Percentiles rank a stretch among this genome's conserved stretches.
Conservation (phyloP, 2,329 filamentous ascomycete species). For the Ophiosphaerella narmari region DNA sequence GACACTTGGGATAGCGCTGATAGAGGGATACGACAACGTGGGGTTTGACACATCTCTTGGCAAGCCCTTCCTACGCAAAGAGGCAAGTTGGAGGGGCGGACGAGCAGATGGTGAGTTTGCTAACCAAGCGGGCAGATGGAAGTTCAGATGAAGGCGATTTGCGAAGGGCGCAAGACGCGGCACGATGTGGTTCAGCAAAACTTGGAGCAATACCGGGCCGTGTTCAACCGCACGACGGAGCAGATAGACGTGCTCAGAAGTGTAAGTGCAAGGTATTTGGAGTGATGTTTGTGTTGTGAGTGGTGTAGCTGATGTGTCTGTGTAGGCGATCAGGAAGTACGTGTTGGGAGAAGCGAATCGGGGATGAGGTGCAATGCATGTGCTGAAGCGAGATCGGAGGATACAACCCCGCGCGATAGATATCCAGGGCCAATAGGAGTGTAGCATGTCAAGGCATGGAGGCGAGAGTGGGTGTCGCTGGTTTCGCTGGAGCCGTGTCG, state of each 20-base stretch:
- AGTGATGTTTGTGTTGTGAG: slow-evolving; percentile 14
- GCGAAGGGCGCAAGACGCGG: slow-evolving; percentile 79
- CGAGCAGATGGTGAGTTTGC: slow-evolving; percentile 1
- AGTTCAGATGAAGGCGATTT: slow-evolving; percentile 93
- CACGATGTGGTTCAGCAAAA: slow-evolving; percentile 79
- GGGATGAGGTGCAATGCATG: slow-evolving; percentile 25
- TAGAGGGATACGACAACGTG: slow-evolving; percentile 93
- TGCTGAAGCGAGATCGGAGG: slow-evolving; percentile 35
- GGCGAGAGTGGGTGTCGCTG: slow-evolving; percentile 12
- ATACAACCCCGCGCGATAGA: slow-evolving; percentile 34
- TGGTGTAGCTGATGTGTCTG: slow-evolving; percentile 16
- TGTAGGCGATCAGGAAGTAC: slow-evolving; percentile 48
- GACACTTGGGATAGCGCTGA: slow-evolving; percentile 84
- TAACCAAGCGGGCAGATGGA: slow-evolving; percentile 68
- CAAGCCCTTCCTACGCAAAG: slow-evolving; percentile 94
- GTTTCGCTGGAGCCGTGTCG: slow-evolving; percentile 21
- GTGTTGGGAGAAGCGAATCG: slow-evolving; percentile 44
- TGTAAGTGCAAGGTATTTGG: slow-evolving; percentile 43
- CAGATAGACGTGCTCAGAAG: slow-evolving; percentile 68
- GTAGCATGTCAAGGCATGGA: slow-evolving; percentile 32
- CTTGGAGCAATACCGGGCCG: slow-evolving; percentile 81
- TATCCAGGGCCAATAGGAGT: slow-evolving; percentile 33
- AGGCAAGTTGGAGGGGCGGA: slow-evolving; percentile 51
- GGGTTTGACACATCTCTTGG: slow-evolving; percentile 89
- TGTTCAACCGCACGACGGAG: slow-evolving; percentile 81